Evolutionary conservation across 1,284 basidiomycete species (phyloP), one percentile per base, ranked within the genome.

Genomic region (Taiwanofungus camphoratus): DNA sequence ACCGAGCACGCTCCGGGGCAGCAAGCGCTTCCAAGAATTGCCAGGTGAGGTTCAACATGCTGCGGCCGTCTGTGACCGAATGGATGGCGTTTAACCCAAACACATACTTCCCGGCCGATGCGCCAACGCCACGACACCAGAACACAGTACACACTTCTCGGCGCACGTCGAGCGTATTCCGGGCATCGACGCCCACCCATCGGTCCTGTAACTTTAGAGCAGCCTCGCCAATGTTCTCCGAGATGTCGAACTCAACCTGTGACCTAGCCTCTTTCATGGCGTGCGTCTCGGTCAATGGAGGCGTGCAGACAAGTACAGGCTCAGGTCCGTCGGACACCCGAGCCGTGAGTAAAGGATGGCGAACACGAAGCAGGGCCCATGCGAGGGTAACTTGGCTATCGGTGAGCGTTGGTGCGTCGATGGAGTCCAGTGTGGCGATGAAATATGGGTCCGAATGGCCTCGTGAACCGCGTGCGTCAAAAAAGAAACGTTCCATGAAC

Each of bases 231-330:
- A 29, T 18, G 8, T 20, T 16, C 2, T 30, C 39, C 6, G n/a
- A n/a, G n/a, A n/a, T 11, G 16, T 18, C 27, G 19, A 40, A 40
- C 39, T 40, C 39, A 30, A 40, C 18, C 27, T 40, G 39, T 20
- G 39, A 26, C 20, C 29, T 26, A 4, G 30, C 39, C 27, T 29
- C 20, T 15, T 30, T 24, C 3, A 40, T 26, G 18, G 39, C 39
- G 15, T 40, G 27, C 5, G 29, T 30, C 27, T 20, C 27, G 19
- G 27, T 40, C 27, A 20, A 19, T n/a, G 39, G 39, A 26, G 39
- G 39, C 20, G 39, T 19, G 39, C 32, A 32, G 15, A 19, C 29
- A 21, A 40, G 30, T 5, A 11, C 19, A 20, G 27, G 30, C 2
- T 13, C 16, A 12, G 39, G 20, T n/a, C 12, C 29, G 13, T 12